These are phyloP conservation scores for Lasiosphaeria ovina DNA, from an alignment of 495 filamentous ascomycete species.

Conservation along the genomic window DNA sequence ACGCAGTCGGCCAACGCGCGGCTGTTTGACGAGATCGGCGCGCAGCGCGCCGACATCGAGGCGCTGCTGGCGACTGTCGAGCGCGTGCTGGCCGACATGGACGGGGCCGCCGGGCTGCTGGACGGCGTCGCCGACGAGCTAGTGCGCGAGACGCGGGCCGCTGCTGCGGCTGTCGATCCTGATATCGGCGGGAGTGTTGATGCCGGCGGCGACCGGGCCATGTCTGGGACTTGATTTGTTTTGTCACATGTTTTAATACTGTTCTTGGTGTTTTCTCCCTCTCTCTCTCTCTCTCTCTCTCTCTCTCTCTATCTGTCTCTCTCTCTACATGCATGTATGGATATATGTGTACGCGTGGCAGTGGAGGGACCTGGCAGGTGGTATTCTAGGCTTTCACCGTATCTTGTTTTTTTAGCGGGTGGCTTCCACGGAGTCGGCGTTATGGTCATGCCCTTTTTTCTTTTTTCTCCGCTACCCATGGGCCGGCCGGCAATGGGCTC, in stretches of 20 bases:
- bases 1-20: slow-evolving; percentile 63
- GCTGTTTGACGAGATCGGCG: slow-evolving; percentile 59
- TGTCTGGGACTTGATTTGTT: slow-evolving; percentile 20
- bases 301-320: no score
- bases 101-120: slow-evolving; percentile 55
- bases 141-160: slow-evolving; percentile 42
- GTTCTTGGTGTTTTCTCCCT: no score
- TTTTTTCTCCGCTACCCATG: no score
- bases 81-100: slow-evolving; percentile 65
- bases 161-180: no score
- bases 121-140: slow-evolving; percentile 46
- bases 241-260: not conserved
- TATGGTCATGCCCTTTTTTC: no score
- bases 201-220: slow-evolving; percentile 20
- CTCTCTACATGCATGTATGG: slow-evolving; percentile 1
- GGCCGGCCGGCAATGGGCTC: no score
- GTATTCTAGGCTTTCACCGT: no score
- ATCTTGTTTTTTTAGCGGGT: no score
- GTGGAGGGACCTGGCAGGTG: no score
- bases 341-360: not conserved
- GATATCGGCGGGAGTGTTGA: slow-evolving; percentile 40
- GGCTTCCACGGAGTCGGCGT: no score
- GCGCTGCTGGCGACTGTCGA: slow-evolving; percentile 63
- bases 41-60: slow-evolving; percentile 74
- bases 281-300: no score